phyloP scores from a whole-genome alignment of 805 yeast genomes.

The Metschnikowia aberdeeniae region DNA sequence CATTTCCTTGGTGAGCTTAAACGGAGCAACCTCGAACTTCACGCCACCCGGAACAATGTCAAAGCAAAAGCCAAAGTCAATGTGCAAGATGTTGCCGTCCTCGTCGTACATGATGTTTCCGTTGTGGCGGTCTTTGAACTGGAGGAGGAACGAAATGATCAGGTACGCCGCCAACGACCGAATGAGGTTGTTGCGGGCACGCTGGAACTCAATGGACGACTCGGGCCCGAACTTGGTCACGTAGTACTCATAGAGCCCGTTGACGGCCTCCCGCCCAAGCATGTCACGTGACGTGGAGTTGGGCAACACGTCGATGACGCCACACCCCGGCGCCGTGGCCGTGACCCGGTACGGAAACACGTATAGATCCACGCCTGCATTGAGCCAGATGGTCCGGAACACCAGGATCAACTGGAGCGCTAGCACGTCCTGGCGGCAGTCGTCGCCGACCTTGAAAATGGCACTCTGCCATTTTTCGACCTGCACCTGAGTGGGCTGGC shows the following conservation, averaged over 20 bases:
- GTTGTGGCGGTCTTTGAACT: constrained; percentile 95
- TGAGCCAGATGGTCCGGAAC: constrained; percentile 86
- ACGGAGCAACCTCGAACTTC: constrained; percentile 96
- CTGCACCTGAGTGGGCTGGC: constrained; percentile 29
- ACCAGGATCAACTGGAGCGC: constrained; percentile 89
- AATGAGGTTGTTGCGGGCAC: constrained; percentile 87
- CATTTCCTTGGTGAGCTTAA: constrained; percentile 95
- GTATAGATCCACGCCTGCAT: constrained; percentile 82
- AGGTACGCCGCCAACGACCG: constrained; percentile 94
- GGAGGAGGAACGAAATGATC: constrained; percentile 82
- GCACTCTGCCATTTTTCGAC: constrained; percentile 87
- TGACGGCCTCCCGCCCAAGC: constrained; percentile 98
- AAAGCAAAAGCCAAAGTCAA: constrained; percentile 97
- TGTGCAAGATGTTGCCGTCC: constrained; percentile 90
- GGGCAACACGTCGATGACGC: constrained; percentile 96
- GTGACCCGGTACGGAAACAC: constrained; percentile 94
- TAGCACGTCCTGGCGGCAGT: constrained; percentile 94
- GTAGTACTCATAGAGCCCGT: constrained; percentile 91
- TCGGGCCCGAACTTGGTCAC: constrained; percentile 94
- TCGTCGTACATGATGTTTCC: constrained; percentile 97
- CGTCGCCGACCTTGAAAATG: constrained; percentile 98
- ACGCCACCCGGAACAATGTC: constrained; percentile 99
- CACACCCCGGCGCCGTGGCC: constrained; percentile 99
- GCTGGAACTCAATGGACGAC: constrained; percentile 80
- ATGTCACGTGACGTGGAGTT: constrained; percentile 94